Percentiles rank a stretch among this genome's conserved stretches.
phyloP scores from a whole-genome alignment of 2,329 filamentous ascomycete species.

The Thyridium curvatum region DNA sequence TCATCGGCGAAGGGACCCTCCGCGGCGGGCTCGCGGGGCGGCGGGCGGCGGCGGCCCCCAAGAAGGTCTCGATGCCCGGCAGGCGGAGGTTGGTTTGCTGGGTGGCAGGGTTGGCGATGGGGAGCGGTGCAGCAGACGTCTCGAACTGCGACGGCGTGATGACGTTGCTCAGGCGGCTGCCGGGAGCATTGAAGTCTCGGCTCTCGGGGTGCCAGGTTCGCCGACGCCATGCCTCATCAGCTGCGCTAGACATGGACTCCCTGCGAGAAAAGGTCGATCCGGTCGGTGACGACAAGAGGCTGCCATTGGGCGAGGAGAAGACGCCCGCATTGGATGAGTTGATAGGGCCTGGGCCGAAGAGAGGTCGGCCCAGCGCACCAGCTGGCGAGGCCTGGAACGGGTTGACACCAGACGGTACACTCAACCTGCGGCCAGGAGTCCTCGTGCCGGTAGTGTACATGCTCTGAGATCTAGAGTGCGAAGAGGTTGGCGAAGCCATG shows the following conservation, averaged over 20 bases:
- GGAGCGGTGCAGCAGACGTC: conserved; percentile 38
- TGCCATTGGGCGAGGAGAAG: conserved; percentile 48
- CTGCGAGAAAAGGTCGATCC: conserved; percentile 56
- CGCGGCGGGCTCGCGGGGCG: conserved; percentile 56
- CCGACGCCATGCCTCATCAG: conserved; percentile 73
- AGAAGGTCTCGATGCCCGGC: conserved; percentile 88
- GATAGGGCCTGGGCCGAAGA: conserved; percentile 44
- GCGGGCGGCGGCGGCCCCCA: conserved; percentile 67
- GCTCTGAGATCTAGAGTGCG: conserved; percentile 63
- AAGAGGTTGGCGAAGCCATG: conserved; percentile 66
- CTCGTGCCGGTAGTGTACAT: conserved; percentile 61
- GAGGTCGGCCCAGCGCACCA: conserved; percentile 48
- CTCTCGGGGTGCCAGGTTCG: conserved; percentile 89
- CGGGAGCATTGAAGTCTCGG: conserved; percentile 48
- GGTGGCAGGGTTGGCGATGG: conserved; percentile 31
- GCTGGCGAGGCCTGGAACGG: conserved; percentile 63
- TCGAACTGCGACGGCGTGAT: conserved; percentile 60
- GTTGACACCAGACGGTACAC: conserved; percentile 70
- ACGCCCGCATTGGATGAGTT: conserved; percentile 49
- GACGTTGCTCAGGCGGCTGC: conserved; percentile 70
- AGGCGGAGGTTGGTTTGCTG: conserved; percentile 61
- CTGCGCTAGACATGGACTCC: conserved; percentile 55
- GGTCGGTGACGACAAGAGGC: conserved; percentile 60
- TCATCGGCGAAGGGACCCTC: conserved; percentile 69
- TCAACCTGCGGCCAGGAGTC: conserved; percentile 68